phyloP scores from a whole-genome alignment of 2,329 filamentous ascomycete genomes.

The Fusarium penzigii region DNA sequence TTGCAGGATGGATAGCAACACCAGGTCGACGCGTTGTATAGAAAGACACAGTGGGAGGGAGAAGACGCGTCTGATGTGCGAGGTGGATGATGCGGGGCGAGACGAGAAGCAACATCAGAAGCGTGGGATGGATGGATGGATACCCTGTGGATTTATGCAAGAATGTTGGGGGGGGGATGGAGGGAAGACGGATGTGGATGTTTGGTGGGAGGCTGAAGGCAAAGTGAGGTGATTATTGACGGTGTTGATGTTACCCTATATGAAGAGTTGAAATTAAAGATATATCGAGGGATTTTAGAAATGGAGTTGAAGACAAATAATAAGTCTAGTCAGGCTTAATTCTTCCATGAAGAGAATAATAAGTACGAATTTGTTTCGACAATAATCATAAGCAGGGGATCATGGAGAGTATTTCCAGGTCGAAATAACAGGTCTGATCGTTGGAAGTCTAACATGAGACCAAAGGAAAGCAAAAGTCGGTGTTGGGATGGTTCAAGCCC shows the following conservation, averaged over 20 bases:
- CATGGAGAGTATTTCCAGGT: too few relatives aligned
- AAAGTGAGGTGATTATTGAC: neutral
- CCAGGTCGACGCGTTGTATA: conserved; percentile 28
- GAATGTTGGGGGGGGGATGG: conserved; percentile 2
- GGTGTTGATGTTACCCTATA: neutral
- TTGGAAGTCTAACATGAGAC: too few relatives aligned
- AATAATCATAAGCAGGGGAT: too few relatives aligned
- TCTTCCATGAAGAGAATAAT: too few relatives aligned
- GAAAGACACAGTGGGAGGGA: neutral
- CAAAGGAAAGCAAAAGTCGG: too few relatives aligned
- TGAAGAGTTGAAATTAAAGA: neutral
- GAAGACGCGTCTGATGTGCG: conserved; percentile 18
- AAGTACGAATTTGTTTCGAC: too few relatives aligned
- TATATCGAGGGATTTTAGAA: neutral
- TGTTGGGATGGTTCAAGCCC: too few relatives aligned
- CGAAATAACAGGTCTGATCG: too few relatives aligned
- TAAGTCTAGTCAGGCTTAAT: too few relatives aligned
- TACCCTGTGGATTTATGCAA: conserved; percentile 19
- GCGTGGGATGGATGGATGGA: conserved; percentile 15
- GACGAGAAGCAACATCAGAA: neutral
- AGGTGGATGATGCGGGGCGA: neutral
- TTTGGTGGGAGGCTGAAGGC: neutral
- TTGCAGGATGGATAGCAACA: conserved; percentile 19
- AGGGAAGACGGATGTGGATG: conserved; percentile 1
- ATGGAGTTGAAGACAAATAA: too few relatives aligned